Evolutionary conservation across 352 stramenopile species (phyloP).

Genomic region (Pythium brassicae): DNA sequence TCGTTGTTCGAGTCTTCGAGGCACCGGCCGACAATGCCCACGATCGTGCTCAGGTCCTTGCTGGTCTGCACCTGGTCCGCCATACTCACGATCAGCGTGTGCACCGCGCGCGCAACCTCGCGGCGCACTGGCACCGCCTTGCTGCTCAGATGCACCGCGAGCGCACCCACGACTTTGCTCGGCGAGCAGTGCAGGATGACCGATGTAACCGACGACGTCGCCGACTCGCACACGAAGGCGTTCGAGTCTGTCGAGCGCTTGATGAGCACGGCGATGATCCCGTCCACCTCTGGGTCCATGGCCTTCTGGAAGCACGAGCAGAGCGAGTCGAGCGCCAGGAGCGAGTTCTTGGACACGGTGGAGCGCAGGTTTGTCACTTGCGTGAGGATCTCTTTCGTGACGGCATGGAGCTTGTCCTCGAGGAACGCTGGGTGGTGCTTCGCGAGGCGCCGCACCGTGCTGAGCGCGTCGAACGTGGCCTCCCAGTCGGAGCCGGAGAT

Average conservation of each 20-base stretch:
- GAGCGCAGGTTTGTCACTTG: slow-evolving; percentile 72
- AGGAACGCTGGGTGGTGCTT: slow-evolving; percentile 42
- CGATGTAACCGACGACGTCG: slow-evolving; percentile 31
- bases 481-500: slow-evolving; percentile 55
- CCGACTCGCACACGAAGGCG: slow-evolving; percentile 68
- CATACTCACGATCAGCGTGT: slow-evolving; percentile 40
- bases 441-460: slow-evolving; percentile 45
- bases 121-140: slow-evolving; percentile 51
- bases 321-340: slow-evolving; percentile 64
- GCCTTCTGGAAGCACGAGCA: slow-evolving; percentile 32
- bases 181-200: slow-evolving; percentile 59
- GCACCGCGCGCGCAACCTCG: slow-evolving; percentile 55
- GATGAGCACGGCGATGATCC: slow-evolving; percentile 52
- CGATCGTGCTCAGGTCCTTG: slow-evolving; percentile 37
- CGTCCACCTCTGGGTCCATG: slow-evolving; percentile 62
- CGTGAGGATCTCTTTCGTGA: slow-evolving; percentile 45
- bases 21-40: slow-evolving; percentile 50
- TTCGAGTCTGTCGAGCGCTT: slow-evolving; percentile 71
- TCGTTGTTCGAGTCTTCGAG: slow-evolving; percentile 78
- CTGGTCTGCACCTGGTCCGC: slow-evolving; percentile 24
- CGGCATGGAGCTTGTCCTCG: slow-evolving; percentile 36
- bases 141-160: slow-evolving; percentile 35
- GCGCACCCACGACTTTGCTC: slow-evolving; percentile 31
- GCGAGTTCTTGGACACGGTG: slow-evolving; percentile 69
- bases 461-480: slow-evolving; percentile 60